These are phyloP conservation scores for Thielaviopsis euricoi DNA, from an alignment of 2,329 filamentous ascomycete species.

Conservation along the genomic window DNA sequence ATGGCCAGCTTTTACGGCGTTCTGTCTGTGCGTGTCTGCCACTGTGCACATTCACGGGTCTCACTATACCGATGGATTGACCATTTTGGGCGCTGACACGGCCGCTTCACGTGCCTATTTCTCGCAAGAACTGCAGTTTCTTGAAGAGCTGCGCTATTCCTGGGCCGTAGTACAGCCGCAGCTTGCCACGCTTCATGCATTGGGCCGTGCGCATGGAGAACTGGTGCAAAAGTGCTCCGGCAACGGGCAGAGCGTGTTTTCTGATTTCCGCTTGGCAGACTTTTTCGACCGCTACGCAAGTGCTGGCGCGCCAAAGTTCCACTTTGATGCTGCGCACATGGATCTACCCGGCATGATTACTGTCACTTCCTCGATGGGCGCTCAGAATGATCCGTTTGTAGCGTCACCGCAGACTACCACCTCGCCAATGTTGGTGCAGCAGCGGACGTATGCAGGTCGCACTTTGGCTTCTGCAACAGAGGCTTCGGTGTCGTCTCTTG, in stretches of 20 bases:
- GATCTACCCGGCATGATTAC: conserved; percentile 50
- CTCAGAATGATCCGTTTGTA: too few species aligned
- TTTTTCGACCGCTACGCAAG: conserved; percentile 68
- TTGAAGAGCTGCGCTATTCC: conserved; percentile 54
- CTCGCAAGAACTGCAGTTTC: conserved; percentile 61
- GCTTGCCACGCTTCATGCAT: conserved; percentile 57
- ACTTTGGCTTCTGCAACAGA: too few species aligned
- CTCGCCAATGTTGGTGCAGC: too few species aligned
- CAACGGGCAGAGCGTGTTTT: conserved; percentile 22
- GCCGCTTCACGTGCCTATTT: conserved; percentile 19
- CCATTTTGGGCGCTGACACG: too few species aligned
- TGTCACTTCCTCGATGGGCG: conserved; percentile 26
- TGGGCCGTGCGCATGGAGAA: conserved; percentile 65
- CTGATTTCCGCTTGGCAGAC: conserved; percentile 38
- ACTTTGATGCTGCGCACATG: conserved; percentile 60
- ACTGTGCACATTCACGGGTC: conserved; percentile 79
- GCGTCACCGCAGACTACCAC: too few species aligned
- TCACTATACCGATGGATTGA: conserved; percentile 41
- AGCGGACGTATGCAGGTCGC: too few species aligned
- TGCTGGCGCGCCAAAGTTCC: conserved; percentile 40
- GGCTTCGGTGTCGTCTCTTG: too few species aligned
- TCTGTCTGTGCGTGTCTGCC: conserved; percentile 72
- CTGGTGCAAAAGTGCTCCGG: conserved; percentile 31
- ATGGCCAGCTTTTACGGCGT: conserved; percentile 76
- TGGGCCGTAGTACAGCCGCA: conserved; percentile 73